phyloP scores from a whole-genome alignment of 1,139 yeast genomes.

The Yamadazyma oceani region DNA sequence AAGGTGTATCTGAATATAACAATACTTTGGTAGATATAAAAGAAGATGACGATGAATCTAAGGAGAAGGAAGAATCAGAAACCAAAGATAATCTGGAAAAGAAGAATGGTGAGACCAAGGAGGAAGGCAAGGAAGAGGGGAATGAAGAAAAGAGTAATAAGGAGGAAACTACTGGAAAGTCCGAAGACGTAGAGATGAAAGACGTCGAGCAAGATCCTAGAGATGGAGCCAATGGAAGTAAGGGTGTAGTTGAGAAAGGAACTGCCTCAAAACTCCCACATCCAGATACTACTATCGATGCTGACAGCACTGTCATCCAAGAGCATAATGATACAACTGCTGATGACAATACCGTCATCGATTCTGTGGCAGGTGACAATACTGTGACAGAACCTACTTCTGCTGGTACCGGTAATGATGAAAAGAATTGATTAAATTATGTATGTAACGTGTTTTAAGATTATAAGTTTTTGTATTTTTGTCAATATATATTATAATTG shows the following conservation, averaged over 20 bases:
- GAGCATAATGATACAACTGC: slow-evolving; percentile 46
- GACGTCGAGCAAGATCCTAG: slow-evolving; percentile 7
- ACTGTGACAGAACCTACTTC: slow-evolving; percentile 7
- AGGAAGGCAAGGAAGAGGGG: slow-evolving; percentile 9
- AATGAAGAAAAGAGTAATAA: too few species aligned
- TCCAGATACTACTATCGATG: slow-evolving; percentile 31
- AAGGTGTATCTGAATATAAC: slow-evolving; percentile 34
- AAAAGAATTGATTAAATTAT: slow-evolving; percentile 4
- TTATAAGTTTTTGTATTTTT: slow-evolving; percentile 6
- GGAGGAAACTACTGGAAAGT: neutral
- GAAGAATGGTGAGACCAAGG: slow-evolving; percentile 10
- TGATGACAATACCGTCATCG: slow-evolving; percentile 40
- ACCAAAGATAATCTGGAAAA: neutral
- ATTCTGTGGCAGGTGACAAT: slow-evolving; percentile 24
- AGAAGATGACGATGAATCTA: slow-evolving; percentile 6
- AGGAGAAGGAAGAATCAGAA: slow-evolving; percentile 6
- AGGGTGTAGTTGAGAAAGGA: slow-evolving; percentile 4
- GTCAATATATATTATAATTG: slow-evolving; percentile 5
- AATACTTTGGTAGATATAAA: slow-evolving; percentile 15
- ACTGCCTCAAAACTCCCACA: slow-evolving; percentile 7
- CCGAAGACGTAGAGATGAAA: slow-evolving; percentile 1
- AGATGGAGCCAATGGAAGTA: slow-evolving; percentile 2
- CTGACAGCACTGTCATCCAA: slow-evolving; percentile 46
- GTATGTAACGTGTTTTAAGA: slow-evolving; percentile 1
- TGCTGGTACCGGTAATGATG: slow-evolving; percentile 7